These are phyloP conservation scores for Phlegmacium glaucopus DNA, from an alignment of 768 basidiomycete species.

Conservation along the genomic window DNA sequence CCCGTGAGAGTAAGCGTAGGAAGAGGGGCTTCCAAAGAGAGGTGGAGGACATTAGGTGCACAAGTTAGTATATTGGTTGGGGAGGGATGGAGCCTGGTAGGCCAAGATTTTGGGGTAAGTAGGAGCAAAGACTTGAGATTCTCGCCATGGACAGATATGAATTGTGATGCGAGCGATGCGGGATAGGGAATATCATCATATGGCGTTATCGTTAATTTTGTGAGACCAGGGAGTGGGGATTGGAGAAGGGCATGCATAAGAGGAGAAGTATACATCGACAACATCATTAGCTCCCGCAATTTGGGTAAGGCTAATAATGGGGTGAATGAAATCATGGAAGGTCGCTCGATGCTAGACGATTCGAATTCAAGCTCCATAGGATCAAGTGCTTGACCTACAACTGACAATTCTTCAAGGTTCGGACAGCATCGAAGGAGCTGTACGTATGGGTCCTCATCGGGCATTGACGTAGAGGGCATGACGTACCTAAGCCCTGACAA, in stretches of 20 bases:
- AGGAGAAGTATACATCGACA: conserved; percentile 67
- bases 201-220: conserved; percentile 66
- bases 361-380: conserved; percentile 44
- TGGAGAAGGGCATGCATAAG: conserved; percentile 57
- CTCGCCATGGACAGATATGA: conserved; percentile 59
- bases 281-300: conserved; percentile 56
- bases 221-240: conserved; percentile 59
- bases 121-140: conserved; percentile 59
- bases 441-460: conserved; percentile 55
- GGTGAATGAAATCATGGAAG: conserved; percentile 30
- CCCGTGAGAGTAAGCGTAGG: conserved; percentile 41
- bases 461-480: conserved; percentile 26
- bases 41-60: conserved; percentile 58
- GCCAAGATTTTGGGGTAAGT: conserved; percentile 70
- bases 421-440: conserved; percentile 51
- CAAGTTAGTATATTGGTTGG: conserved; percentile 43
- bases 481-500: conserved; percentile 58
- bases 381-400: conserved; percentile 59
- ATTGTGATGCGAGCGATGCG: conserved; percentile 49
- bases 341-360: conserved; percentile 19
- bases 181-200: conserved; percentile 67
- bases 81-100: conserved; percentile 53
- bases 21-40: conserved; percentile 70
- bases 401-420: conserved; percentile 59
- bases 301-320: conserved; percentile 53